Base-by-base conservation (phyloP, 2,329 filamentous ascomycete genomes). In the Thelonectria blattea region DNA sequence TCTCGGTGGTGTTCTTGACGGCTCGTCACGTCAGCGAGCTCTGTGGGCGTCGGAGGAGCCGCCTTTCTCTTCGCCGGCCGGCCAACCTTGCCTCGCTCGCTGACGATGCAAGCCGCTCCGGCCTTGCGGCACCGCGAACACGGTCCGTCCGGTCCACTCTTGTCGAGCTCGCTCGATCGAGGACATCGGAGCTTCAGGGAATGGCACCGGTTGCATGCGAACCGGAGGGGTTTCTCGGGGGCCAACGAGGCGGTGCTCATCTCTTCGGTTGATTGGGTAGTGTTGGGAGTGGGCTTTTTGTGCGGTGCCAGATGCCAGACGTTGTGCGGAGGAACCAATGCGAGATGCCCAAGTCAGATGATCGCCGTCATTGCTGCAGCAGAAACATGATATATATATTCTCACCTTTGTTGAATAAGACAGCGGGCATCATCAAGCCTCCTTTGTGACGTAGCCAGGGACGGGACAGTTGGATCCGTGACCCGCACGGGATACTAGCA, bases 51-150 rank as follows among this genome's bases (percentile, higher is more conserved):
- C 32, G 56, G 41, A 14, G 60, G 46, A 3, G 22, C 48, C 14
- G 52, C 30, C 30, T 64, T 65, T 27, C 58, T 45, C 52, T 63
- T 65, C 3, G 60, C 51, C 3, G 63, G 63, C 11, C 63, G 57
- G 30, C 63, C 63, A 14, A 65, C 60, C 43, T 65, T 65, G 54
- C 63, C 63, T 51, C 60, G 48, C 57, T 58, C 50, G 20, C 60
- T 58, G 47, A 65, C 60, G 20, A 65, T 52, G 43, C 63, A 65
- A 27, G 52, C 45, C 8, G 58, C 63, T 10, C 60, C 57, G n/a
- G 63, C 63, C 52, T 63, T 65, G 42, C 52, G 63, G 39, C 63
- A 65, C 12, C 63, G 54, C 10, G 63, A 63, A 51, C 63, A 65
- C 22, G 63, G 56, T 37, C 58, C 57, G 32, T 65, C 58, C 12